Conservation (phyloP, 2,329 filamentous ascomycete species). For the Septoria linicola region DNA sequence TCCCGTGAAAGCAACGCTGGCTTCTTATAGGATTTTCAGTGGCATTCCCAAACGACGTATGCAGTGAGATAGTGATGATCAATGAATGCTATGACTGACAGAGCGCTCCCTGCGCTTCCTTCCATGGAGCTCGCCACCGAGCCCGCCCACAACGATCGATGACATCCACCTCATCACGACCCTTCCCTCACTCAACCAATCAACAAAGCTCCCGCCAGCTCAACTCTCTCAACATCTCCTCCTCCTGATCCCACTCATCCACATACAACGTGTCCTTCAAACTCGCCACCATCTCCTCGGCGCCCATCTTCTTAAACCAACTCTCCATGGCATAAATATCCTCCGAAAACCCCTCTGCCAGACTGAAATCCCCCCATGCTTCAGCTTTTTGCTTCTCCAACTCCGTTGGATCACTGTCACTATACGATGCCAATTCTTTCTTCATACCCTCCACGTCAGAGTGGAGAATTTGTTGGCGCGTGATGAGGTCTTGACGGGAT, state of each 20-base stretch:
- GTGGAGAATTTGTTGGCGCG: slow-evolving; percentile 38
- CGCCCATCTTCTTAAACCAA: slow-evolving; percentile 44
- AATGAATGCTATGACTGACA: neutral
- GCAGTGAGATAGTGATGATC: neutral
- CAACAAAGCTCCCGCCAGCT: no score
- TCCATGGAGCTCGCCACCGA: neutral
- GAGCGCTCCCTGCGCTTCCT: neutral
- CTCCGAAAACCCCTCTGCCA: slow-evolving; percentile 44
- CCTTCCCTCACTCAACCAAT: no score
- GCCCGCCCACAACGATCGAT: no score
- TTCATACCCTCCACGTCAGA: slow-evolving; percentile 42
- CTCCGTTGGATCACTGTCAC: slow-evolving; percentile 48
- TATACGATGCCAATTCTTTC: slow-evolving; percentile 46
- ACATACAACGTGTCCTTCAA: slow-evolving; percentile 52
- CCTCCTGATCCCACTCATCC: slow-evolving; percentile 56
- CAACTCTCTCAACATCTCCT: slow-evolving; percentile 22
- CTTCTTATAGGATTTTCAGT: no score
- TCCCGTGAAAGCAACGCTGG: neutral
- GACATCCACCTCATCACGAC: no score
- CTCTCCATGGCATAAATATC: slow-evolving; percentile 49
- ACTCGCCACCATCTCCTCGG: slow-evolving; percentile 46
- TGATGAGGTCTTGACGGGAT: slow-evolving; percentile 41
- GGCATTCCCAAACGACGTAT: no score
- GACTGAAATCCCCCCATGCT: slow-evolving; percentile 31
- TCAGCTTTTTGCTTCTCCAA: slow-evolving; percentile 44